A percentile compares a stretch with the other conserved stretches of the same genome.
These are phyloP conservation scores for Dittrichia graveolens DNA, from an alignment of 129 eudicot genomes.

Conservation along the genomic window DNA sequence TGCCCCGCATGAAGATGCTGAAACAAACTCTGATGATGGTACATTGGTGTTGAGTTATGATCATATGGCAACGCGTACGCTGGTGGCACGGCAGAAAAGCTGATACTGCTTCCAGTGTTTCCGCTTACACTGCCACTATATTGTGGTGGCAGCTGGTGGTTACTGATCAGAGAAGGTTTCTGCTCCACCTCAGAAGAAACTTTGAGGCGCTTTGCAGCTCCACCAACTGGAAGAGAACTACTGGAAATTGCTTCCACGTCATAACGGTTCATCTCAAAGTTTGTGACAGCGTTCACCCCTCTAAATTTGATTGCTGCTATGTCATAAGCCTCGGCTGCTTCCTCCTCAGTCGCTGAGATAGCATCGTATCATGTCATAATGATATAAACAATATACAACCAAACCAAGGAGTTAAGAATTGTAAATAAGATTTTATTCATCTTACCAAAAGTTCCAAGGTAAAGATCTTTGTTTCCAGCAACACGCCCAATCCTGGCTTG, in stretches of 20 bases:
- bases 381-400: not conserved
- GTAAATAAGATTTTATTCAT: not conserved
- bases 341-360: conserved; percentile 90
- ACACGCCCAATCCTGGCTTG: conserved; percentile 99
- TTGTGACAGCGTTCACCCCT: conserved; percentile 90
- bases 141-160: conserved; percentile 45
- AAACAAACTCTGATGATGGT: conserved; percentile 67
- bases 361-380: not conserved
- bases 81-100: conserved; percentile 53
- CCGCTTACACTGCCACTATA: conserved; percentile 41
- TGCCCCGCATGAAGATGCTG: conserved; percentile 54
- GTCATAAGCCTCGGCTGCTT: conserved; percentile 99
- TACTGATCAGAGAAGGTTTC: conserved; percentile 40
- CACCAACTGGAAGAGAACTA: conserved; percentile 88
- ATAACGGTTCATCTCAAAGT: conserved; percentile 93
- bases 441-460: conserved; percentile 89
- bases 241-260: conserved; percentile 88
- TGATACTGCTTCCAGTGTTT: conserved; percentile 54
- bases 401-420: not conserved
- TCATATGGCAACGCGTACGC: conserved; percentile 64
- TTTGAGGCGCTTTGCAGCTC: conserved; percentile 83
- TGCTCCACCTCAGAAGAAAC: conserved; percentile 64
- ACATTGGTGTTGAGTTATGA: conserved; percentile 38
- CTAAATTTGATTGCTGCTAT: conserved; percentile 97
- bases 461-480: conserved; percentile 93